These are phyloP conservation scores for Oryza longistaminata DNA, from an alignment of 176 grass and related monocot species.

Conservation along the genomic window DNA sequence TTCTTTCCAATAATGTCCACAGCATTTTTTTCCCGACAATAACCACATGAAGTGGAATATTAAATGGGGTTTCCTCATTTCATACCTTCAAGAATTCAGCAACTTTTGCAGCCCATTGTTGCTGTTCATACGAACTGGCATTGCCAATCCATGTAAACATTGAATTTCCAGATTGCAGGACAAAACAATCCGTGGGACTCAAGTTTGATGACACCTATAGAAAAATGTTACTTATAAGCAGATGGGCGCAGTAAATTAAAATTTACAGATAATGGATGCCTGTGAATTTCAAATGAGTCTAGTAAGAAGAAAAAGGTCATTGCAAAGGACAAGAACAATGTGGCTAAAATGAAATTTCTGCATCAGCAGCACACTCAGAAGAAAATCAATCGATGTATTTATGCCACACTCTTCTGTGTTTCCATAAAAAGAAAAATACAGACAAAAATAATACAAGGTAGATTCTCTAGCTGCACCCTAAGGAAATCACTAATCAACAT, in stretches of 20 bases:
- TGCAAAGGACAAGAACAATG: conserved; percentile 4
- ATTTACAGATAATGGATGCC: background rate
- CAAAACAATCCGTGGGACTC: conserved; percentile 74
- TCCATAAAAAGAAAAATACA: background rate
- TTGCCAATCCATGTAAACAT: conserved; percentile 80
- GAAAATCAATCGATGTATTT: background rate
- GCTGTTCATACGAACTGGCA: conserved; percentile 76
- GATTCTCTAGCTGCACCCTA: background rate
- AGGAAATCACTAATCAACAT: background rate
- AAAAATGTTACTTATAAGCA: conserved; percentile 39
- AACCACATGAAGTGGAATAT: conserved; percentile 20
- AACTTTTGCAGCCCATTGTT: conserved; percentile 77
- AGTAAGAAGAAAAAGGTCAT: background rate
- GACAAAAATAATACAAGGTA: background rate
- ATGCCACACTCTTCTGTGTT: background rate
- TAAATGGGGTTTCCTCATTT: background rate
- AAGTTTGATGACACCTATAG: conserved; percentile 76
- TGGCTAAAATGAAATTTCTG: background rate
- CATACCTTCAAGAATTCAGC: conserved; percentile 95
- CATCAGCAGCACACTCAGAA: background rate
- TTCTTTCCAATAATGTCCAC: background rate
- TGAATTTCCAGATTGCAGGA: conserved; percentile 80
- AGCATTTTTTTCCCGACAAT: background rate
- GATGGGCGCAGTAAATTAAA: conserved; percentile 14
- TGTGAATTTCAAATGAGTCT: conserved; percentile 1